Base-by-base conservation (phyloP, 1,284 basidiomycete genomes). In the Austroboletus niveus region DNA sequence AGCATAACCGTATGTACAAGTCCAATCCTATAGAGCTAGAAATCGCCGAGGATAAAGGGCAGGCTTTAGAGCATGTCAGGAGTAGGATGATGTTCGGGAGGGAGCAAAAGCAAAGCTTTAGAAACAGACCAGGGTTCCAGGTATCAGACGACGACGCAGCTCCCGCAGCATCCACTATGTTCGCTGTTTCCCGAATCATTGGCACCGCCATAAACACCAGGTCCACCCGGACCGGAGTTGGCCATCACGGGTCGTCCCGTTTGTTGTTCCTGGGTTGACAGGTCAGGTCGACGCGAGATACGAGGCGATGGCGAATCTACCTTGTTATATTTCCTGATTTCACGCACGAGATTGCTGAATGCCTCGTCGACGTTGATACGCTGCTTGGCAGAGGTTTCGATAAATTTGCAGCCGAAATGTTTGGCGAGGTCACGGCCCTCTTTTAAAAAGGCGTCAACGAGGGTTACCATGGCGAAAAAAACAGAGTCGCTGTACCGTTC, bases 351-450 rank as follows among this genome's bases (percentile, higher is more conserved):
- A 59, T 92, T 90, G 68, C 84, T 88, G 76, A 99, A 99, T n/a
- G 95, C 94, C 74, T 99, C 96, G 65, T 99, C 97, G 48, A 99
- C 97, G 65, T 98, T 98, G 73, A 98, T 92, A 45, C 97, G 82
- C 68, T 97, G 92, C 77, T 99, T 99, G 49, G 97, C 97, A 22
- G 96, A 98, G 2, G 97, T 98, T 75, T 99, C 97, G 60, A 99
- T 95, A 73, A 97, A 99, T 64, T 89, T 92, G 76, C 95, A 98
- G 47, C 89, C 90, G 69, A 98, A 97, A 69, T 95, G 92, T 71
- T 94, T 95, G 2, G 97, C 96, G 53, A 99, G 82, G 64, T 97
- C 94, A 53, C 93, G 92, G 10, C 97, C 97, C 92, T 99, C 96
- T 96, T 69, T 17, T 29, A 40, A 49, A 51, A 32, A 24, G 17